phyloP scores from a whole-genome alignment of 2,329 filamentous ascomycete species.

The Coniochaeta sp. region DNA sequence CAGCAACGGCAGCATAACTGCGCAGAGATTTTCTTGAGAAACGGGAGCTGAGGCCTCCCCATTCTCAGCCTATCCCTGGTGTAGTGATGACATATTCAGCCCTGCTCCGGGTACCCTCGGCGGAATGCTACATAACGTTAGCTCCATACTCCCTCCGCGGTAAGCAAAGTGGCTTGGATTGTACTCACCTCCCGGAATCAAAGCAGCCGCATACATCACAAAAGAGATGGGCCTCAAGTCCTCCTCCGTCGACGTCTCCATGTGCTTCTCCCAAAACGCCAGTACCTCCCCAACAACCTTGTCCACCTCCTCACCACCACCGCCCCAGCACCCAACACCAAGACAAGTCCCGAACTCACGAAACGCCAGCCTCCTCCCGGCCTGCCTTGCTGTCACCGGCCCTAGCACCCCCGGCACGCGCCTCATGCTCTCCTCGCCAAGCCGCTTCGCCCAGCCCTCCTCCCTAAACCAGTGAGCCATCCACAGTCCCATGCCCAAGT shows the following conservation, averaged over 20 bases:
- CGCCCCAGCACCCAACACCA: slow-evolving; percentile 33
- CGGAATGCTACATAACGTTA: too few relatives aligned
- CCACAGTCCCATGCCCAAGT: slow-evolving; percentile 55
- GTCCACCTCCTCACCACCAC: slow-evolving; percentile 21
- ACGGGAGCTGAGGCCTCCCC: too few relatives aligned
- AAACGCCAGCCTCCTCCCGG: slow-evolving; percentile 36
- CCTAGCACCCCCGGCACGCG: slow-evolving; percentile 18
- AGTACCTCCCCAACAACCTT: slow-evolving; percentile 20
- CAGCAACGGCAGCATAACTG: too few relatives aligned
- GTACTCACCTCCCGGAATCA: slow-evolving; percentile 50
- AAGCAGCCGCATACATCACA: slow-evolving; percentile 50
- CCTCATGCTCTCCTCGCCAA: slow-evolving; percentile 23
- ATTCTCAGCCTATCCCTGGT: too few relatives aligned
- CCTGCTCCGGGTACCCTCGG: too few relatives aligned
- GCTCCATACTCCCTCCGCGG: too few relatives aligned
- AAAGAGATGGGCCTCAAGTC: slow-evolving; percentile 46
- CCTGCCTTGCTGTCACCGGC: slow-evolving; percentile 14
- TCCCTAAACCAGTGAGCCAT: slow-evolving; percentile 41
- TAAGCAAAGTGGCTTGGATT: too few relatives aligned
- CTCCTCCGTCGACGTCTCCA: slow-evolving; percentile 23
- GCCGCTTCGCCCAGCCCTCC: slow-evolving; percentile 38
- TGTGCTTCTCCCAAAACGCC: slow-evolving; percentile 26
- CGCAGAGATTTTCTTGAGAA: too few relatives aligned
- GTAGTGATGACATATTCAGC: too few relatives aligned
- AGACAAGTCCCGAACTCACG: slow-evolving; percentile 47